Base-by-base conservation (phyloP, 345 rosid species). In the Erodium maritimum region DNA sequence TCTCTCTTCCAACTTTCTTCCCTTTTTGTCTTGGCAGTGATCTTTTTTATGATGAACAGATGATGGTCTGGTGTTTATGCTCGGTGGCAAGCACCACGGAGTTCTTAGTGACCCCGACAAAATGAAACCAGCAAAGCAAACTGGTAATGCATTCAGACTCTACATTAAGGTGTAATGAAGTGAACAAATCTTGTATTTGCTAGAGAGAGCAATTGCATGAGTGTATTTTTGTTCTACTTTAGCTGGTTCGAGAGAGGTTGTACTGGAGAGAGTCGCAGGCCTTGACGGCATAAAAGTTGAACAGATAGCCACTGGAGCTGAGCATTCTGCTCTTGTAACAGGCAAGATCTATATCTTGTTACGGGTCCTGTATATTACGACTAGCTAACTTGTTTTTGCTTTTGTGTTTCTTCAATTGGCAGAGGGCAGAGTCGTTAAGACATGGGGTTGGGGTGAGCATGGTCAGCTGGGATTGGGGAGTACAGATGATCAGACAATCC, bases 371-470 rank as follows among this genome's bases (percentile, higher is more conserved):
- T 9, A 3, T n/a, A 14, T 52, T 21, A 8, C 17, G 4, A 17
- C 19, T 3, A 45, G 19, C 37, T n/a, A 18, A 10, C 54, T 20
- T 21, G 59, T 57, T 1, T 8, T 22, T 37, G 23, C n/a, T 17
- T 17, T 10, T 56, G 13, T 52, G 2, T 22, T 17, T 8, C 7
- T 52, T 50, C 21, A 25, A 23, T 58, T 50, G 62, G 63, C 83
- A 91, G 99, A 65, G 55, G 85, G 65, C 58, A 86, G 89, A 68
- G 68, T 34, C 21, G 65, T 86, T 50, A 80, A 70, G 82, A 81
- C 83, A 57, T 88, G 94, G 96, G 96, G 99, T 54, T 93, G 99
- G 99, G 99, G 96, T 18, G 99, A 93, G 68, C 99, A 86, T 50
- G 95, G 96, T 58, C 95, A 93, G 71, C 89, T 93, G 67, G 96